Conservation (phyloP, 139 green algal species). For the Edaphochlamys debaryana region DNA sequence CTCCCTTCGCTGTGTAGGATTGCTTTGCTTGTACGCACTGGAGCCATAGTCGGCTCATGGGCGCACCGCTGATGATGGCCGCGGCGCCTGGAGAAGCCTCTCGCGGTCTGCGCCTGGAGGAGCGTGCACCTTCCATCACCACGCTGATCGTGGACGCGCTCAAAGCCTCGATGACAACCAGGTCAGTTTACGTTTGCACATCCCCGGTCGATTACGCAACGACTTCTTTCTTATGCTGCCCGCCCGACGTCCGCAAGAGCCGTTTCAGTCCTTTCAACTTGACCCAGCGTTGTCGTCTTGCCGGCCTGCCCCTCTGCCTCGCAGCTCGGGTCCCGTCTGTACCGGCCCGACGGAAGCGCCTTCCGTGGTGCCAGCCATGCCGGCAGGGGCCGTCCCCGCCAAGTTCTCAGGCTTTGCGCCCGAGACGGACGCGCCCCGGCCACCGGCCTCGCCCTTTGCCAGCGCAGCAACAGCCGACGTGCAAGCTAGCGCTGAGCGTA, state of each 20-base stretch:
- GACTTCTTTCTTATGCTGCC: too few species aligned
- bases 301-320: background rate
- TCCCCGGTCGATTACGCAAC: too few species aligned
- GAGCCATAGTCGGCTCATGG: too few species aligned
- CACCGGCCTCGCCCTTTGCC: background rate
- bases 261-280: background rate
- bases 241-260: too few species aligned
- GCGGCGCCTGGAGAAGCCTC: background rate
- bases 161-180: background rate
- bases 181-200: background rate
- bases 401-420: slow-evolving; percentile 17
- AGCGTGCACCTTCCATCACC: slow-evolving; percentile 23
- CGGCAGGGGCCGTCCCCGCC: background rate
- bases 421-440: background rate
- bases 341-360: background rate
- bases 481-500: too few species aligned
- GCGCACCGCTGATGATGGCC: too few species aligned
- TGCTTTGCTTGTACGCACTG: too few species aligned
- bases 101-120: background rate
- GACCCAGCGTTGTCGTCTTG: background rate
- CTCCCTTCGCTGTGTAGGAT: too few species aligned
- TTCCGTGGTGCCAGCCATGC: background rate
- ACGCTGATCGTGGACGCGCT: slow-evolving; percentile 1
- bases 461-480: background rate
- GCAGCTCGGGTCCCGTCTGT: background rate